These are phyloP conservation scores for Hebeloma cylindrosporum DNA, from an alignment of 768 basidiomycete genomes.

Conservation along the genomic window DNA sequence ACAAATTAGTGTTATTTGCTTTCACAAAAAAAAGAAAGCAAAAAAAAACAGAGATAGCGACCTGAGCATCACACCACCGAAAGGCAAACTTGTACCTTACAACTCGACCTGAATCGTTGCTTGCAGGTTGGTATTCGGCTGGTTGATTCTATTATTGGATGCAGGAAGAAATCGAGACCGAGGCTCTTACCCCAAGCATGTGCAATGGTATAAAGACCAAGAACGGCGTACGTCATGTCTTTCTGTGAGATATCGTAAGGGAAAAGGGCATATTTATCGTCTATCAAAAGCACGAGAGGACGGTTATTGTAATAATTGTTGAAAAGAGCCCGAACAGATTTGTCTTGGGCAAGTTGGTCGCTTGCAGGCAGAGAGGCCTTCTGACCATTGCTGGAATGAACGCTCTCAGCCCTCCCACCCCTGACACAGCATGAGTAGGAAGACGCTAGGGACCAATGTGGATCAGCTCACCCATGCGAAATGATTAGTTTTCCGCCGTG, in stretches of 20 bases:
- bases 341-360: constrained; percentile 69
- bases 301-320: constrained; percentile 51
- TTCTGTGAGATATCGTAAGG: constrained; percentile 61
- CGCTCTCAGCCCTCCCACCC: constrained; percentile 68
- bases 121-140: constrained; percentile 65
- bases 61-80: constrained; percentile 80
- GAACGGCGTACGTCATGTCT: constrained; percentile 48
- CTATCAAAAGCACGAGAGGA: constrained; percentile 70
- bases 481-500: constrained; percentile 70
- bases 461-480: constrained; percentile 72
- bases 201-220: constrained; percentile 73
- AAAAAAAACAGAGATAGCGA: constrained; percentile 2
- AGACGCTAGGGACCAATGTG: not conserved
- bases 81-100: constrained; percentile 82
- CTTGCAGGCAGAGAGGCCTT: constrained; percentile 43
- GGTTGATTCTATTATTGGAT: not conserved
- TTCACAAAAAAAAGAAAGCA: not conserved
- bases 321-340: constrained; percentile 69
- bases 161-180: not conserved
- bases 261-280: constrained; percentile 72
- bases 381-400: constrained; percentile 44
- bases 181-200: constrained; percentile 62
- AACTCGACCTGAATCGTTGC: constrained; percentile 50
- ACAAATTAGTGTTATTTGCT: not conserved
- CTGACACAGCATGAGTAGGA: constrained; percentile 31